A percentile compares a stretch with the other conserved stretches of the same genome.
Evolutionary conservation across 441 rosid species (phyloP).

Genomic region (Gossypium aridum): DNA sequence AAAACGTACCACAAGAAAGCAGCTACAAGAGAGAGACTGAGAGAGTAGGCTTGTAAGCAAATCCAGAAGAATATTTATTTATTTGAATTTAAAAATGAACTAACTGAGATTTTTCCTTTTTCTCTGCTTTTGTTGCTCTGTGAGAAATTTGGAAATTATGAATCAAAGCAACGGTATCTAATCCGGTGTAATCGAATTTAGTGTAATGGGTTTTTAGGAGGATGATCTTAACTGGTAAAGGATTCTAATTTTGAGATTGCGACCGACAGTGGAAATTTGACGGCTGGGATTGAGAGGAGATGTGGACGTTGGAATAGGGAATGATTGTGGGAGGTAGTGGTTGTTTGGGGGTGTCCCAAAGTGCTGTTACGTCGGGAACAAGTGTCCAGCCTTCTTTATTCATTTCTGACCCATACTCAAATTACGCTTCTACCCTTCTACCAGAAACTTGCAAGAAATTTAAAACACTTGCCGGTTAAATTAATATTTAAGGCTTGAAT

Average conservation of each 20-base stretch:
- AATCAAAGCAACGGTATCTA: slow-evolving; percentile 8
- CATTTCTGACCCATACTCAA: slow-evolving; percentile 18
- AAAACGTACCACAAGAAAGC: slow-evolving; percentile 29
- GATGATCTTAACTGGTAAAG: background rate
- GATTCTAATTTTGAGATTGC: background rate
- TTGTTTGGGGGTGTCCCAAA: slow-evolving; percentile 15
- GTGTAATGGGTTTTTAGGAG: background rate
- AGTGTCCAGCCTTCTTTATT: slow-evolving; percentile 29
- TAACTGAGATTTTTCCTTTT: slow-evolving; percentile 2
- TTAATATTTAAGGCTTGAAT: too few relatives aligned
- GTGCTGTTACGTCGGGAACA: slow-evolving; percentile 36
- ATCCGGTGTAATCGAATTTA: background rate
- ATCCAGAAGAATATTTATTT: slow-evolving; percentile 11
- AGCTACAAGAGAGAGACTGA: background rate
- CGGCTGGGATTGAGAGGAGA: background rate
- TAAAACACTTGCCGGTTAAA: too few relatives aligned
- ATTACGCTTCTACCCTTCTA: slow-evolving; percentile 21
- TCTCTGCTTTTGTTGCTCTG: background rate
- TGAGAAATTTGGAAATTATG: background rate
- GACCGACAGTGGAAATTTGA: background rate
- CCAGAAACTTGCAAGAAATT: background rate
- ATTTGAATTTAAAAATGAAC: slow-evolving; percentile 4
- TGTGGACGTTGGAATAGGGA: background rate
- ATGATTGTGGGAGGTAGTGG: slow-evolving; percentile 8
- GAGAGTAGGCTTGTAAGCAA: slow-evolving; percentile 24